Evolutionary conservation across 1,284 basidiomycete species (phyloP), one percentile per base, ranked within the genome.

Genomic region (Sanghuangporus baumii): DNA sequence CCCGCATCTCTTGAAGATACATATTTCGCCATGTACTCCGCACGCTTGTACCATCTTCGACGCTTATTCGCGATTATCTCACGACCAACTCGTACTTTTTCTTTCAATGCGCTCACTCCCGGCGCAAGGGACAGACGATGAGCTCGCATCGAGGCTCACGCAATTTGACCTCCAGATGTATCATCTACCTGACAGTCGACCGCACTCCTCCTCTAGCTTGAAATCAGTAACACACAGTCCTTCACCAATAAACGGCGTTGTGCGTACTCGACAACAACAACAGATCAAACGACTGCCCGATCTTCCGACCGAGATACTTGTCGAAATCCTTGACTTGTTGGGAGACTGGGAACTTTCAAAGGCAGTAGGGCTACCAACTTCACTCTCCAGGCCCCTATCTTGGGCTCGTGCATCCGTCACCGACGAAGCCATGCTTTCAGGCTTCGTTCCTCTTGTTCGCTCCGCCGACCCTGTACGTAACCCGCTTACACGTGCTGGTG

Each of bases 261-360:
- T 56, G 23, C 46, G 38, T n/a, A 71, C 71, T 37, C 47, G 66
- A 12, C 69, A 72, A n/a, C 16, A 16, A n/a, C 69, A 68, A 34
- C 71, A 69, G 26, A 70, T 70, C 9, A 54, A n/a, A 26, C 52
- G 66, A 66, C 76, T 79, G 1, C 81, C 81, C 26, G 83, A 86
- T 70, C 78, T 93, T 12, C 90, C 90, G 0, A 78, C 87, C 55
- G 91, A 93, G 71, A 80, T 93, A 48, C 75, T 93, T 38, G 85
- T 87, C 7, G 82, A 87, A 59, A 91, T 93, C 65, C 75, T 93
- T 73, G 87, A 91, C 66, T 81, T 85, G 67, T 73, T 91, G 9
- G 87, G 85, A 12, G 87, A 91, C 71, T 94, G 91, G 88, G 89
- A 92, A 68, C 83, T 94, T 16, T 80, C 86, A 20, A 86, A 84